Evolutionary conservation across 306 rosid species (phyloP), one percentile per base, ranked within the genome.

Genomic region (Vicia villosa): DNA sequence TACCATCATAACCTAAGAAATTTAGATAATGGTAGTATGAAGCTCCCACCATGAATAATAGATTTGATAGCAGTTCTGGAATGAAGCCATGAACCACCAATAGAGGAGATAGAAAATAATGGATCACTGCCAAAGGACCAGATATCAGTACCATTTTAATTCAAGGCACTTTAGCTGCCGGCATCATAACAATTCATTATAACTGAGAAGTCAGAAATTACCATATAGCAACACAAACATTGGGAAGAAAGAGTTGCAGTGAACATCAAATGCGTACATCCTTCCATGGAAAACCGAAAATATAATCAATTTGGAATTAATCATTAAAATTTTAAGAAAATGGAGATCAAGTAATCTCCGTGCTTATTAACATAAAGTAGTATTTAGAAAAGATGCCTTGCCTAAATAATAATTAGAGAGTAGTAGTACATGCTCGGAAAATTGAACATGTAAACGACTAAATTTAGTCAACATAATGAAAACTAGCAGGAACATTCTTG

Each of bases 171-270:
- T n/a, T 69, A 32, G 59, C 64, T 38, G 71, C 57, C 66, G 64
- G 56, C 49, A 76, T 56, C 57, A 66, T 49, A 26, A 72, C 20
- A 42, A 55, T 50, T 4, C 43, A 74, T 72, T 40, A 59, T n/a
- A 51, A 54, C 20, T 32, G 16, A 70, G 60, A 52, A 28, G 63
- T 75, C 68, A 74, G 77, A 73, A 49, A 69, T 82, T 87, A 95
- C 99, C 99, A 46, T 91, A 91, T 55, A 84, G 87, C 85, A 91
- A 67, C 67, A 95, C 99, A 80, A 95, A 89, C 95, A 91, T 71
- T 16, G 99, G 99, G 86, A 95, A 91, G 92, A 95, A 95, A 80
- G 99, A 95, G 89, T 95, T 95, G 96, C 99, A 95, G 81, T 95
- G 99, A 83, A 95, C 99, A 80, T 95, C 99, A 86, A 95, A 95